These are phyloP conservation scores for Phytophthora agathidicida DNA, from an alignment of 352 stramenopile genomes.

Conservation along the genomic window DNA sequence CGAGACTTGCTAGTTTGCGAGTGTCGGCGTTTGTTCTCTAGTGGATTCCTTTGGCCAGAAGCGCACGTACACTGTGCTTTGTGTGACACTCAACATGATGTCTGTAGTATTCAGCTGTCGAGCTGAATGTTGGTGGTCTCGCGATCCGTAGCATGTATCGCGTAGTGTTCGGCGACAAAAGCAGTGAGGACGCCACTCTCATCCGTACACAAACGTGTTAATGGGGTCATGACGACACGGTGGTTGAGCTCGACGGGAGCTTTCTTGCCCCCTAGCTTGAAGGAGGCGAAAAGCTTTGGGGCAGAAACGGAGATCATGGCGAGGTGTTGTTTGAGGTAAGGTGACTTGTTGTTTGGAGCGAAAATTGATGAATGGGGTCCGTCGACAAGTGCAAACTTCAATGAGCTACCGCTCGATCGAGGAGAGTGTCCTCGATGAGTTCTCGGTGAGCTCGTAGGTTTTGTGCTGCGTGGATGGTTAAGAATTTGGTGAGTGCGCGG, in stretches of 20 bases:
- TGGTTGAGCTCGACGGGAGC: slow-evolving; percentile 40
- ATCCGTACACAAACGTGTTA: slow-evolving; percentile 40
- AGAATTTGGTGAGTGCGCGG: slow-evolving; percentile 6
- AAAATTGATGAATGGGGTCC: slow-evolving; percentile 15
- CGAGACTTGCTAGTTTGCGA: too few relatives aligned
- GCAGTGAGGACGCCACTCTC: slow-evolving; percentile 29
- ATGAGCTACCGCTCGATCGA: neutral
- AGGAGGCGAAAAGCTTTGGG: slow-evolving; percentile 40
- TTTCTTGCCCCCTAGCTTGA: slow-evolving; percentile 41
- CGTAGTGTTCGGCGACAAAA: slow-evolving; percentile 46
- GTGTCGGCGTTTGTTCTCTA: too few relatives aligned
- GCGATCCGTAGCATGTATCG: slow-evolving; percentile 41
- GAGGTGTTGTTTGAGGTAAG: neutral
- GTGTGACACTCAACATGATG: too few relatives aligned
- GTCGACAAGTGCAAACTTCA: too few relatives aligned
- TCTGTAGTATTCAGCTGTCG: slow-evolving; percentile 26
- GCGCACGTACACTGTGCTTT: too few relatives aligned
- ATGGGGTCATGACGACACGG: slow-evolving; percentile 54
- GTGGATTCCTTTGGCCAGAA: too few relatives aligned
- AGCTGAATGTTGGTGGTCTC: slow-evolving; percentile 63
- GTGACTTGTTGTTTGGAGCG: too few relatives aligned
- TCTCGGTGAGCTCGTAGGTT: slow-evolving; percentile 19
- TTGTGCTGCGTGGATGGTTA: slow-evolving; percentile 15
- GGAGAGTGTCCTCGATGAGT: slow-evolving; percentile 7
- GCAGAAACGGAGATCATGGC: slow-evolving; percentile 12